Evolutionary conservation across 306 rosid genomes (phyloP), one percentile per base, ranked within the genome.

Genomic region (Medicago ruthenica): DNA sequence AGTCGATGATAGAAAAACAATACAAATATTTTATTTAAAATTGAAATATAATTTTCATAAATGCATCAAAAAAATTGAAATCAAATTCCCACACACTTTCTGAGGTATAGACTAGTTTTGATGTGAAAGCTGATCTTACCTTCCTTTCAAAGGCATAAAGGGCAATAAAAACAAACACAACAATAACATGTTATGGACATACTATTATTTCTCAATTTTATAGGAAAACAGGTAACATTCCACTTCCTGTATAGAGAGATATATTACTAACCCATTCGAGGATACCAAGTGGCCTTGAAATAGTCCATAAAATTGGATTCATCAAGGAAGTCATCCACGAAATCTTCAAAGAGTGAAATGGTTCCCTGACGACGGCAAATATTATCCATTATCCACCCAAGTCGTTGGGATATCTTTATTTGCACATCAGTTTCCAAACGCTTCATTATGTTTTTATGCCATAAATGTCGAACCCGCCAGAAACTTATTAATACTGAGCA

Each of bases 401-500:
- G 89, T 51, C 69, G 76, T 75, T 67, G 82, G 44, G 90, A 86
- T 79, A 94, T 81, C 84, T 92, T 84, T 59, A 86, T 89, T 76
- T 59, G 96, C 88, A 79, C 87, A 59, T 51, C 88, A 79, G 77
- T 82, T 59, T 85, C 85, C 74, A 53, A 69, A 80, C 85, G 82
- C 83, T 85, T 88, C 74, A 87, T 59, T 66, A 91, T 51, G 84
- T 85, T 91, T 72, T 91, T 94, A 83, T 94, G 93, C 97, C 97
- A 89, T 47, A 85, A 82, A 85, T 93, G 94, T 36, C 93, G 88
- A 64, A 91, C 87, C 48, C 93, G 85, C 97, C 98, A 91, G 74
- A 91, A 84, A 85, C 91, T 83, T 79, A 91, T 69, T 82, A 94
- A 67, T 39, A 88, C 88, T 0, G 95, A 87, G 80, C 96, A 94